These are phyloP conservation scores for Paecilomyces sp. DNA, from an alignment of 2,329 filamentous ascomycete species.

Conservation along the genomic window DNA sequence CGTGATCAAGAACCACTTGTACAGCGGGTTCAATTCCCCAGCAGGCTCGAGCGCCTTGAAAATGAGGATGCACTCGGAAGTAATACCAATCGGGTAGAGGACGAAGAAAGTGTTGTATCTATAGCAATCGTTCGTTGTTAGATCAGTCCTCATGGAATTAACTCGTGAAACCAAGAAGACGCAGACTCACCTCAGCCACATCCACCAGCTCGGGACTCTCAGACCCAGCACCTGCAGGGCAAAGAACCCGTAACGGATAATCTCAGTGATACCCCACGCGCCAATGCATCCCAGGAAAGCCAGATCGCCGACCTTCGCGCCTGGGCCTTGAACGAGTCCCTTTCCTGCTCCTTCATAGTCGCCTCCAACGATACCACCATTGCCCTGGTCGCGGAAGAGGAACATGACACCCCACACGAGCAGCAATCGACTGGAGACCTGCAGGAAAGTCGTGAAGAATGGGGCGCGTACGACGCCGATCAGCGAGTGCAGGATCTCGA, in stretches of 20 bases:
- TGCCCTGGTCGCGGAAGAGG: constrained; percentile 62
- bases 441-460: constrained; percentile 77
- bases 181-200: constrained; percentile 61
- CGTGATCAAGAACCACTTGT: constrained; percentile 54
- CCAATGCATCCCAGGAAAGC: constrained; percentile 50
- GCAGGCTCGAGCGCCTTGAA: constrained; percentile 59
- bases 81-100: constrained; percentile 86
- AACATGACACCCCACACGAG: constrained; percentile 82
- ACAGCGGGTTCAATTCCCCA: constrained; percentile 44
- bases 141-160: constrained; percentile 8
- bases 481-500: constrained; percentile 78
- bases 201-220: constrained; percentile 59
- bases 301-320: constrained; percentile 27
- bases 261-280: constrained; percentile 86
- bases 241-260: constrained; percentile 90
- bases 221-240: constrained; percentile 52
- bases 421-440: constrained; percentile 79
- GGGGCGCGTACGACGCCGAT: constrained; percentile 79
- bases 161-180: background rate
- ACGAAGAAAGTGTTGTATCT: constrained; percentile 84
- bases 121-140: background rate
- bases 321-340: constrained; percentile 7
- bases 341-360: constrained; percentile 8
- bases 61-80: constrained; percentile 77
- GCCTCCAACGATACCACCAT: constrained; percentile 42